Base-by-base conservation (phyloP, 1,139 yeast genomes). In the Taphrina sp. region DNA sequence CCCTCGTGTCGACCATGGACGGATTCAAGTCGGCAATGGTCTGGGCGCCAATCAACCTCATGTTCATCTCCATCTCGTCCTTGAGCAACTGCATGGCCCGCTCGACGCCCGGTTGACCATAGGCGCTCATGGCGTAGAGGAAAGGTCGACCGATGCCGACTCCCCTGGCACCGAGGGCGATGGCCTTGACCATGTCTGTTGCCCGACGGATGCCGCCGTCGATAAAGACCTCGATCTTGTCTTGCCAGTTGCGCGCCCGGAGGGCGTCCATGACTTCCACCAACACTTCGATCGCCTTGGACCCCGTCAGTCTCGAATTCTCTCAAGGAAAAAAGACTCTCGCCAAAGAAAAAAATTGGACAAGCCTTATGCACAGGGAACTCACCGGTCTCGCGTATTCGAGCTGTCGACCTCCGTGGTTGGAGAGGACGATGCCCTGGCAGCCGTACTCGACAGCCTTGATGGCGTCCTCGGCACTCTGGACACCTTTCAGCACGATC, bases 261-360 rank as follows among this genome's bases (percentile, higher is more conserved):
- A n/a, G n/a, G n/a, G 10, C 74, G 1, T 79, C 80, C 75, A 80
- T 80, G 39, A 80, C 74, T 64, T 83, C 89, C 3, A 80, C 82
- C 58, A 84, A 74, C 2, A 83, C 76, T 67, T 84, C 89, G 56
- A 85, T 73, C 1, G 87, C 81, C 0, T n/a, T n/a, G n/a, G n/a
- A n/a, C n/a, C n/a, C n/a, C n/a, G n/a, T n/a, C n/a, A n/a, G n/a
- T 84, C 92, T 58, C 85, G 76, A 69, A 85, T 90, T 55, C 92
- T 74, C 16, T 92, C 92, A 37, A 92, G n/a, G n/a, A n/a, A n/a
- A n/a, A n/a, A n/a, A n/a, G n/a, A n/a, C n/a, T 92, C 66, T 84
- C 92, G 67, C 85, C 85, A 26, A 89, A 69, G 64, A 74, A 82
- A 3, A 84, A 77, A 63, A 82, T 85, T 54, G 83, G 69, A 58